Base-by-base conservation (phyloP, 192 early-diverging fungal species). In the Linnemannia hyalina region DNA sequence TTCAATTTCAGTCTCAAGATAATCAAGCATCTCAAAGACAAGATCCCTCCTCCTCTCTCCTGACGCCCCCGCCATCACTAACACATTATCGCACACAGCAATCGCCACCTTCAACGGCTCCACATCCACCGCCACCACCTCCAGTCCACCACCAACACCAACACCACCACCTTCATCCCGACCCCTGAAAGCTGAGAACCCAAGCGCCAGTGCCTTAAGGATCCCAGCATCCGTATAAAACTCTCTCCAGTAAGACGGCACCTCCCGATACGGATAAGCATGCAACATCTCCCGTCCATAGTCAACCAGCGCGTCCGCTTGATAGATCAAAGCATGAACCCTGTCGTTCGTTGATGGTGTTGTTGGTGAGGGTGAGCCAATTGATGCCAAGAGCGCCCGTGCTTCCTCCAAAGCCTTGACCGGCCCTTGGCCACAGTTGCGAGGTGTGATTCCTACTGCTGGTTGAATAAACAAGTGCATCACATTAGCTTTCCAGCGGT, bases 61-160 rank as follows among this genome's bases (percentile, higher is more conserved):
- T 1, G 91, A 84, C n/a, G 90, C 89, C 16, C 93, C 93, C 8
- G 93, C 81, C 82, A 94, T 90, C 6, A 95, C 74, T 11, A 93
- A 74, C 1, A 92, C 90, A 44, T 87, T 88, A 46, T 95, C 94
- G 18, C 93, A 85, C 26, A 75, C 68, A 32, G 65, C 78, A 47
- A 94, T 87, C 2, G 91, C 82, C 46, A 76, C 42, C 36, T 57
- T 49, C 36, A 77, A 52, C 10, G 82, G 47, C 32, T 49, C 69
- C 6, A 55, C 20, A 16, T 69, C 49, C 18, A 60, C 9, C n/a
- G 40, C 16, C 23, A 41, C 49, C 49, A 52, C 18, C 18, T 15
- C 49, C 16, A 52, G 18, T 6, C 5, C 16, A 52, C 16, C 4
- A 16, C 49, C 49, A 52, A 4, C 16, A 52, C 16, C 4, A 16